Percentiles rank a stretch among this genome's conserved stretches.
These are phyloP conservation scores for Reticulascus tulasneorum DNA, from an alignment of 2,329 filamentous ascomycete species.

Conservation along the genomic window DNA sequence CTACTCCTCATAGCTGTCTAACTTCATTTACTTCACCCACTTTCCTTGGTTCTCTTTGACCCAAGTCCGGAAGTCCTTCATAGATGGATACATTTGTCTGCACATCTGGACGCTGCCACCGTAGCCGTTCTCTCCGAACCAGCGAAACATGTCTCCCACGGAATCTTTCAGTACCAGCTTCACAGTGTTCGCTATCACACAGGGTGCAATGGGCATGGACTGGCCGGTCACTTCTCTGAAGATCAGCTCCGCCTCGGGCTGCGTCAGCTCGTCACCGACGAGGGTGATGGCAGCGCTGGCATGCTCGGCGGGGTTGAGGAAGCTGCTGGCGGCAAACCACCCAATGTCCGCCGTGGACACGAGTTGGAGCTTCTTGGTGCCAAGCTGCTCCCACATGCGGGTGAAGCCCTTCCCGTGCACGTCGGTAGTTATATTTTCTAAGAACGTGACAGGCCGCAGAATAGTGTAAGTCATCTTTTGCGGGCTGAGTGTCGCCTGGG, in stretches of 20 bases:
- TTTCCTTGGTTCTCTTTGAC: constrained; percentile 13
- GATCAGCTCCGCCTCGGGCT: constrained; percentile 14
- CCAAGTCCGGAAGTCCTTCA: constrained; percentile 21
- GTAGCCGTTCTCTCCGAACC: constrained; percentile 28
- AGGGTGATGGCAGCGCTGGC: constrained; percentile 28
- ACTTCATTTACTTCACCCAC: constrained; percentile 1
- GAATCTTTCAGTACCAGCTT: constrained; percentile 15
- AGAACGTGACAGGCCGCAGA: constrained; percentile 58
- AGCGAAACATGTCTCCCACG: constrained; percentile 29
- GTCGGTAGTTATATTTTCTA: constrained; percentile 45
- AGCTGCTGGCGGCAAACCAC: constrained; percentile 38
- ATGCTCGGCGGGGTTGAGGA: constrained; percentile 30
- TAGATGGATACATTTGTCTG: constrained; percentile 18
- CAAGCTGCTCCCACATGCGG: constrained; percentile 23
- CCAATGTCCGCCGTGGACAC: constrained; percentile 41
- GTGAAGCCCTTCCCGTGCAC: constrained; percentile 31
- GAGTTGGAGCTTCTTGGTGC: constrained; percentile 33
- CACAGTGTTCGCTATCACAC: constrained; percentile 6
- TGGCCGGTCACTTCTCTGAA: neutral
- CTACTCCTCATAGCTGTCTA: neutral
- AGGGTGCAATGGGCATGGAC: constrained; percentile 1
- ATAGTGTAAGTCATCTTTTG: constrained; percentile 55
- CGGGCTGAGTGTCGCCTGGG: constrained; percentile 30
- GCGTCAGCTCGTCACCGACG: constrained; percentile 41
- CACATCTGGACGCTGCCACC: constrained; percentile 24